Conservation (phyloP, 1,284 basidiomycete genomes). For the Microbotryomycetes sp. region DNA sequence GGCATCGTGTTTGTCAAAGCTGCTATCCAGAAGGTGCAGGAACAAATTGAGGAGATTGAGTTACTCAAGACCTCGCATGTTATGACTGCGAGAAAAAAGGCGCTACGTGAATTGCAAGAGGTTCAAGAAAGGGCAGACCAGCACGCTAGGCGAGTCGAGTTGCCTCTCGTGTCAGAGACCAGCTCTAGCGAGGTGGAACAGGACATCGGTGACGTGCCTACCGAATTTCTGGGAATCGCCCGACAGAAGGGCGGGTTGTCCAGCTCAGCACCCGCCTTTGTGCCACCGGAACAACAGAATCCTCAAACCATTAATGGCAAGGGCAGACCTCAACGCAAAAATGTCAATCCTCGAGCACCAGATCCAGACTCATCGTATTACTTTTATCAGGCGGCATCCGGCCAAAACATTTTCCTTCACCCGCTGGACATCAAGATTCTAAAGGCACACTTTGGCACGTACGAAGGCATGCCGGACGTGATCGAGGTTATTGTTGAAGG, state of each 20-base stretch:
- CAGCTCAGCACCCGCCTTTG: slow-evolving; percentile 12
- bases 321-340: slow-evolving; percentile 53
- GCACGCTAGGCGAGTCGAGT: neutral
- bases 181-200: slow-evolving; percentile 37
- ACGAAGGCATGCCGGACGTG: slow-evolving; percentile 74
- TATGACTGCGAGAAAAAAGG: slow-evolving; percentile 48
- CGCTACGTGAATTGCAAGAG: slow-evolving; percentile 56
- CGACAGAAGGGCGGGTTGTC: slow-evolving; percentile 5
- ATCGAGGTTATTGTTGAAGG: slow-evolving; percentile 74
- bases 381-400: slow-evolving; percentile 92
- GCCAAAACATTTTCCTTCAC: slow-evolving; percentile 85
- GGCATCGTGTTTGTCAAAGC: slow-evolving; percentile 72
- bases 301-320: slow-evolving; percentile 2
- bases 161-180: slow-evolving; percentile 20
- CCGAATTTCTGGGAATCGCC: slow-evolving; percentile 29
- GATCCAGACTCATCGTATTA: slow-evolving; percentile 53
- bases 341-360: slow-evolving; percentile 61
- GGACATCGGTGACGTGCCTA: slow-evolving; percentile 6
- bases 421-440: slow-evolving; percentile 94
- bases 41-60: slow-evolving; percentile 68
- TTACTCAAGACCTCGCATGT: slow-evolving; percentile 59
- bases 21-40: slow-evolving; percentile 65
- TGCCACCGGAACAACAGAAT: slow-evolving; percentile 1
- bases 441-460: slow-evolving; percentile 72
- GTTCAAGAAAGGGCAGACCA: slow-evolving; percentile 28